Conservation (phyloP, 805 yeast genomes). For the Candida wancherniae region DNA sequence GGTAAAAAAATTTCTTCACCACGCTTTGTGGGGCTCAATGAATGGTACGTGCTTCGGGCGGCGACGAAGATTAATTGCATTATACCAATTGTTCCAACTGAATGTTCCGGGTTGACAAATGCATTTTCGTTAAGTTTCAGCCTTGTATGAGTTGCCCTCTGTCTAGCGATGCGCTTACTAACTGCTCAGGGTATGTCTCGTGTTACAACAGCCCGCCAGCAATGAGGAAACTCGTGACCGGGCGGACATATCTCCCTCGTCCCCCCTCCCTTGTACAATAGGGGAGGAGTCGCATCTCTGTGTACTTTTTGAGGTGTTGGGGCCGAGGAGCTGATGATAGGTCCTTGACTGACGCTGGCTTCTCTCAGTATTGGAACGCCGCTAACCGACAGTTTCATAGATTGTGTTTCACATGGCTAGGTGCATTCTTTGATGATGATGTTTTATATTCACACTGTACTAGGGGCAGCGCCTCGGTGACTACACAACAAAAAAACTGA, state of each 20-base stretch:
- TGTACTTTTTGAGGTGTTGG: conserved; percentile 50
- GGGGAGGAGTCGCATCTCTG: conserved; percentile 45
- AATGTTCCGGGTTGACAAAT: conserved; percentile 48
- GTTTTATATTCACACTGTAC: conserved; percentile 50
- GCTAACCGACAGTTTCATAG: conserved; percentile 14
- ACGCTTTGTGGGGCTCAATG: conserved; percentile 19
- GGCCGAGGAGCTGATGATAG: conserved; percentile 48
- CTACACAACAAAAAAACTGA: conserved; percentile 38
- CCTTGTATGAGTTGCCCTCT: conserved; percentile 49
- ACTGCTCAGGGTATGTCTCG: conserved; percentile 15
- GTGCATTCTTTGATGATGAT: conserved; percentile 36
- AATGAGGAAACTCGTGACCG: conserved; percentile 47
- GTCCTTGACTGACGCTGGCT: conserved; percentile 34
- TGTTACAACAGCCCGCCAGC: too few relatives aligned
- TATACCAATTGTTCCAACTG: conserved; percentile 60
- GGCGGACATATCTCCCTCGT: conserved; percentile 44
- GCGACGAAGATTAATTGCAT: conserved; percentile 47
- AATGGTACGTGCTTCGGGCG: conserved; percentile 21
- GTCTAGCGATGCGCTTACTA: conserved; percentile 5
- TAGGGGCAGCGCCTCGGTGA: conserved; percentile 36
- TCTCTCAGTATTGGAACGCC: background rate
- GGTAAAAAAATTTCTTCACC: too few relatives aligned
- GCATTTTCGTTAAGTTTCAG: conserved; percentile 57
- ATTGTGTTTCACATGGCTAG: conserved; percentile 17
- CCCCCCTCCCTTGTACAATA: conserved; percentile 35